Evolutionary conservation across 805 yeast genomes (phyloP), one percentile per base, ranked within the genome.

Genomic region (Metschnikowia henanensis): DNA sequence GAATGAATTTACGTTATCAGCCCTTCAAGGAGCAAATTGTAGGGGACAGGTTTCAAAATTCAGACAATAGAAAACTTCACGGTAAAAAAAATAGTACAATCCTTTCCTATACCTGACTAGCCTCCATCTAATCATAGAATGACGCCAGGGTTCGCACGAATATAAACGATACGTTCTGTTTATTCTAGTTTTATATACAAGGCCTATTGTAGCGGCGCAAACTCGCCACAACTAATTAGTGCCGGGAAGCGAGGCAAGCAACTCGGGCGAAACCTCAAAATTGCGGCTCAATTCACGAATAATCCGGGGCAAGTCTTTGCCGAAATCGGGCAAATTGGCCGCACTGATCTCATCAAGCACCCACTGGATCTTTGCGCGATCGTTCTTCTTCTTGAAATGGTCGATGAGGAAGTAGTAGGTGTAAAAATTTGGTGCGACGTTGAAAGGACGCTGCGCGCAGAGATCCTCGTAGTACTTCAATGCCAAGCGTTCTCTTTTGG

Each of bases 401-500:
- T 57, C 61, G 40, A 79, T 54, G 51, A 79, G 55, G 60, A 62
- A 77, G 59, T 66, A 77, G 58, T 57, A 79, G 5, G 83, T 76
- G 64, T 55, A 79, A 45, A 62, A 57, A 55, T 79, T 79, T n/a
- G 83, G 80, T 33, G 55, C 57, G 25, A 53, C 52, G 10, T 49
- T 43, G 23, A 50, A 46, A 23, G 49, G 47, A 34, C 52, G 36
- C 43, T 60, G 58, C 22, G 52, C 44, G 47, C 65, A 60, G 45
- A 76, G 57, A n/a, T 55, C 54, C 10, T 60, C 49, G 52, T 70
- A 70, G 50, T 73, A 77, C 25, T 65, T 43, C 38, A 67, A 56
- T 1, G 81, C 80, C 33, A 69, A 60, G 3, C 54, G 52, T 38
- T 71, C 73, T 47, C 66, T 49, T 39, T 58, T 61, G 25, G 37